Evolutionary conservation across 768 basidiomycete species (phyloP).

Genomic region (Lyophyllum atratum): DNA sequence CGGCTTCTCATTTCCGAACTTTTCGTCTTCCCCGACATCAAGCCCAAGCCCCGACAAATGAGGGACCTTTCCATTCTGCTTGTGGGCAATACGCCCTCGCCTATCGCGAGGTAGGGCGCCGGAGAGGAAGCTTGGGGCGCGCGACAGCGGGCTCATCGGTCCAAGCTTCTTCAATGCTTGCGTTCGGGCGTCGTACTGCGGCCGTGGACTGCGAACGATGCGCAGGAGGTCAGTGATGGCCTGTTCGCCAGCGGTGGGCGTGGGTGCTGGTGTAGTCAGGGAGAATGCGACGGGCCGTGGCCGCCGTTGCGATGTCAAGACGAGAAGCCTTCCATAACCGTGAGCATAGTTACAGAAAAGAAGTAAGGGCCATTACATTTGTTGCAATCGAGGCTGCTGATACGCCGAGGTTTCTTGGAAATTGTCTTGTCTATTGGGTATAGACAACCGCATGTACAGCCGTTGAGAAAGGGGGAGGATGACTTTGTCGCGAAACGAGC

Average conservation of each 20-base stretch:
- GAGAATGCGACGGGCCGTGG: conserved; percentile 59
- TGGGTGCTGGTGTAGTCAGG: conserved; percentile 54
- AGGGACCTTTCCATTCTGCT: conserved; percentile 35
- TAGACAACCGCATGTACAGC: conserved; percentile 56
- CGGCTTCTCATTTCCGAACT: conserved; percentile 57
- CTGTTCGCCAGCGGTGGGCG: conserved; percentile 64
- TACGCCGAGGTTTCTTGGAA: conserved; percentile 56
- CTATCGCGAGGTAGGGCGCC: conserved; percentile 77
- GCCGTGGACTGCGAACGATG: conserved; percentile 55
- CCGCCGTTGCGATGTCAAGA: conserved; percentile 71
- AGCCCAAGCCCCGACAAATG: conserved; percentile 31
- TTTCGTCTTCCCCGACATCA: conserved; percentile 35
- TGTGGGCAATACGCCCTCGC: conserved; percentile 71
- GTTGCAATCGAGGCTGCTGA: conserved; percentile 72
- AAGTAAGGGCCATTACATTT: conserved; percentile 58
- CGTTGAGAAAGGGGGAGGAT: conserved; percentile 65
- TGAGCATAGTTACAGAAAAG: background rate
- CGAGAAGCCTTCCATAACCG: conserved; percentile 57
- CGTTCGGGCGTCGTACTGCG: conserved; percentile 35
- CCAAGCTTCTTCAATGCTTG: conserved; percentile 22
- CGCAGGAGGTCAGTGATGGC: conserved; percentile 70
- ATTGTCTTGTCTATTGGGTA: conserved; percentile 55
- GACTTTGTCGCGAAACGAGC: conserved; percentile 79
- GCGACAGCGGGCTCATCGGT: conserved; percentile 28
- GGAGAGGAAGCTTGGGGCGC: conserved; percentile 70